Base-by-base conservation (phyloP, 495 filamentous ascomycete genomes). In the Thozetella sp. region DNA sequence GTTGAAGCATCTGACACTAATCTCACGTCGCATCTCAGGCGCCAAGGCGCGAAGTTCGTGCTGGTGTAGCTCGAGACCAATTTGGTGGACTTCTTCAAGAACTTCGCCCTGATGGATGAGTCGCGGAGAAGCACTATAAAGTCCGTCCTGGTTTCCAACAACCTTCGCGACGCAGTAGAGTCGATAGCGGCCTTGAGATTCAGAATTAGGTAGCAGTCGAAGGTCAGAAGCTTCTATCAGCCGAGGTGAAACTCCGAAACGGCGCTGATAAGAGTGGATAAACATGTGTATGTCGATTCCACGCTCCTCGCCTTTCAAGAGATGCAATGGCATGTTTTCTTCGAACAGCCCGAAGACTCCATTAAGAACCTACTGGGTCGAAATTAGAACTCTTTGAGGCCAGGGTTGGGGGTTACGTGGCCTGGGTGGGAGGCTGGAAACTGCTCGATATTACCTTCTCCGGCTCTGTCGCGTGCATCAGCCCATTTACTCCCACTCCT, bases 11-110 rank as follows among this genome's bases (percentile, higher is more conserved):
- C 69, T 58, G 6, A 67, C 30, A 12, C 65, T 67, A 19, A 80
- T 20, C 22, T 76, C 63, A 0, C 58, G 69, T 9, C 69, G 61
- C 50, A 78, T 63, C 20, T 78, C 70, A 0, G 54, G 51, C 2
- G 27, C 10, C 2, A 82, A 30, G 13, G 37, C 60, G 25, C 54
- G 56, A 3, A 82, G 48, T 58, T 82, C 79, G 3, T 65, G 61
- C 46, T 79, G 78, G 27, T 80, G 73, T 1, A 82, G 63, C 57
- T 80, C 76, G 6, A 81, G 66, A 2, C 65, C 63, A 34, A 81
- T 52, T 45, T 81, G 79, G 46, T 73, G 62, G 22, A 81, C 62
- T 51, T 73, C 68, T 58, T 78, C 75, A 0, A 75, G 10, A 1
- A 30, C 6, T 34, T 77, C 73, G 1, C 67, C 68, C 9, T 64